A percentile compares a stretch with the other conserved stretches of the same genome.
Conservation (phyloP, 169 alveolate species). For the Plasmodium vinckei region DNA sequence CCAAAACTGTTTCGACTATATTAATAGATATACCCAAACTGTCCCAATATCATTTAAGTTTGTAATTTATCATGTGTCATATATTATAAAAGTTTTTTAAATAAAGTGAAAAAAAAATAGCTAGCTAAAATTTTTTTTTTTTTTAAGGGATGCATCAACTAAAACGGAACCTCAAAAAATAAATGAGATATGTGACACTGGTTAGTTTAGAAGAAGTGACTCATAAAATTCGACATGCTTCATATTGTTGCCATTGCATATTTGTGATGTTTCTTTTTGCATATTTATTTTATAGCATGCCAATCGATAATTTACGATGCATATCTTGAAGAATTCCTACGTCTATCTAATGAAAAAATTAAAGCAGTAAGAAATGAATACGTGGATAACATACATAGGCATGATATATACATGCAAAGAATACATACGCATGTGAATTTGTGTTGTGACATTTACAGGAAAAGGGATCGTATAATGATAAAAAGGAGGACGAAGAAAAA, state of each 20-base stretch:
- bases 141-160: slow-evolving; percentile 57
- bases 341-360: slow-evolving; percentile 24
- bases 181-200: slow-evolving; percentile 74
- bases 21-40: slow-evolving; percentile 60
- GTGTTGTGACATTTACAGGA: not conserved
- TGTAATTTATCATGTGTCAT: not conserved
- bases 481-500: slow-evolving; percentile 32
- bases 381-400: not conserved
- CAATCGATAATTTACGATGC: slow-evolving; percentile 75
- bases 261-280: not conserved
- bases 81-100: not conserved
- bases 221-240: no score
- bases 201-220: slow-evolving; percentile 13
- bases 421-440: not conserved
- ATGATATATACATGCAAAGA: not conserved
- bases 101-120: not conserved
- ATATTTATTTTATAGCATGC: slow-evolving; percentile 21
- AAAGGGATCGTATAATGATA: slow-evolving; percentile 21
- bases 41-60: slow-evolving; percentile 59
- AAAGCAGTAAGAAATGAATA: not conserved
- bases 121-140: slow-evolving; percentile 3
- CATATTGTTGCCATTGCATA: no score
- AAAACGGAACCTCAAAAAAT: slow-evolving; percentile 74
- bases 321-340: slow-evolving; percentile 30
- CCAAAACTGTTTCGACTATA: slow-evolving; percentile 56